Base-by-base conservation (phyloP, 2,329 filamentous ascomycete species). In the Stemphylium vesicarium region DNA sequence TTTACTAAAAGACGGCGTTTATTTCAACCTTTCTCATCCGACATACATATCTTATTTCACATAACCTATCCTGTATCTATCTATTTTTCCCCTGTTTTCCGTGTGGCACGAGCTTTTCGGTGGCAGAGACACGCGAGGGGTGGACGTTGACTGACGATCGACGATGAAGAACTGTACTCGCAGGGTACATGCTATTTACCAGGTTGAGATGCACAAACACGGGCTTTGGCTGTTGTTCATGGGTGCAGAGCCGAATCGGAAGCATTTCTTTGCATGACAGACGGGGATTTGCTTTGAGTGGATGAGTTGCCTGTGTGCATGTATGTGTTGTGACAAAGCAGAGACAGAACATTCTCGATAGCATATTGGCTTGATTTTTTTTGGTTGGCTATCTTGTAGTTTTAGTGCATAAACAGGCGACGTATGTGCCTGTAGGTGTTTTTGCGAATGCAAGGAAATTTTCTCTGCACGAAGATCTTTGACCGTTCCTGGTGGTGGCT, bases 1-100 rank as follows among this genome's bases (percentile, higher is more conserved):
- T 46, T 42, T 43, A 47, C 20, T 46, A 57, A 60, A 60, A 57
- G 42, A 42, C 46, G 37, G 51, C 45, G 44, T 58, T 57, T 47
- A 18, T 49, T 33, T 49, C 29, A 2, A 20, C 12, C 16, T 46
- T 35, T 26, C 13, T 37, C 20, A 47, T 38, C 22, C n/a, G 18
- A 36, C 26, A 18, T 16, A 16, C 15, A 4, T 35, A 11, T 31
- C 22, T 13, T 46, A 36, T 13, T 16, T 26, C n/a, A 29, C 15
- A 12, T 20, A 15, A 22, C n/a, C 12, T 15, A 29, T 37, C 37
- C 11, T 37, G 33, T 37, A 46, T 46, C 33, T 46, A 24, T 42
- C 5, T 26, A 20, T 36, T 45, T 49, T 22, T 39, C 20, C 18
- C n/a, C n/a, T 15, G 16, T 37, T 39, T 18, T 22, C 13, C 12